Conservation (phyloP, 2,329 filamentous ascomycete species). For the Ophiocordyceps australis region DNA sequence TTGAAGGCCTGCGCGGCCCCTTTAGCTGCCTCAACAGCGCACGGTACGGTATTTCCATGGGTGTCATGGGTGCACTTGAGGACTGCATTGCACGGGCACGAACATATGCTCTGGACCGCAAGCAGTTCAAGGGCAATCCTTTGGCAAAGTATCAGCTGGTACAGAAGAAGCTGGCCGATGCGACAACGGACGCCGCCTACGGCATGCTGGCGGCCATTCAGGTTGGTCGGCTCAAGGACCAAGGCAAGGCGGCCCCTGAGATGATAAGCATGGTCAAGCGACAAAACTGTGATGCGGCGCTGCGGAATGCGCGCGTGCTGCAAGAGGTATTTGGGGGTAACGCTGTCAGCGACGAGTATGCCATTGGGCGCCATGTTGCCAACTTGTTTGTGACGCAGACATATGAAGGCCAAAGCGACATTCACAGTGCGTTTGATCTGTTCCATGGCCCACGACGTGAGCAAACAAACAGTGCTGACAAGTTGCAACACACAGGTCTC, state of each 20-base stretch:
- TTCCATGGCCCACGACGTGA: too few species aligned
- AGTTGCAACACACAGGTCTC: slow-evolving; percentile 36
- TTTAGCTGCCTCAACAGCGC: slow-evolving; percentile 93
- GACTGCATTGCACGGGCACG: slow-evolving; percentile 71
- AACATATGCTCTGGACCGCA: slow-evolving; percentile 78
- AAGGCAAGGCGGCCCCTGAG: slow-evolving; percentile 73
- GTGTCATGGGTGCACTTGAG: slow-evolving; percentile 84
- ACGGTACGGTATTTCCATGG: slow-evolving; percentile 83
- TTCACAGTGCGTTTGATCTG: slow-evolving; percentile 73
- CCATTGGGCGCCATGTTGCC: slow-evolving; percentile 83
- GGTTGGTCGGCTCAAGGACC: slow-evolving; percentile 83
- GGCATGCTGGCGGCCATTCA: slow-evolving; percentile 82
- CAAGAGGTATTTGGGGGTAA: slow-evolving; percentile 98
- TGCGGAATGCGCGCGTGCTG: slow-evolving; percentile 60
- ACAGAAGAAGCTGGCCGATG: slow-evolving; percentile 95
- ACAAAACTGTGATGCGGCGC: slow-evolving; percentile 86
- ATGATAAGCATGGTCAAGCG: slow-evolving; percentile 97
- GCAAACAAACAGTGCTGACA: slow-evolving; percentile 1
- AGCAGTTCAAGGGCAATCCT: slow-evolving; percentile 92
- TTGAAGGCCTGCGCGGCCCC: slow-evolving; percentile 74
- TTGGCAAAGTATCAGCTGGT: slow-evolving; percentile 92
- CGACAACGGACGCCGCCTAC: slow-evolving; percentile 75
- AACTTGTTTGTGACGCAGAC: slow-evolving; percentile 97
- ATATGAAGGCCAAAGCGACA: slow-evolving; percentile 96
- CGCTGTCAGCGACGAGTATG: slow-evolving; percentile 94